Conservation (phyloP, 148 eudicot species). For the Agrostemma githago region DNA sequence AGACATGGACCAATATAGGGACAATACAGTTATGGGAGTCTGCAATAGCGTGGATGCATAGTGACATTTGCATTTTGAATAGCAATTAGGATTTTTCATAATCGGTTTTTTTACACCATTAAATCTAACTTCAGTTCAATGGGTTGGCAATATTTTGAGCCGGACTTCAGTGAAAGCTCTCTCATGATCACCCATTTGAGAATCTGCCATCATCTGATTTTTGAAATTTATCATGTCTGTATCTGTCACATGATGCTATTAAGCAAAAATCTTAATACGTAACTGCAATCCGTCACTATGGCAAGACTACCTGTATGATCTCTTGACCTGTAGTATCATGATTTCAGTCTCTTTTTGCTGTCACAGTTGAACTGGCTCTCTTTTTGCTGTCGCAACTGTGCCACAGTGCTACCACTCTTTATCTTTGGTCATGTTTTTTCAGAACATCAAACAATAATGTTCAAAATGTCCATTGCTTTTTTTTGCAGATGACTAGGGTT, state of each 20-base stretch:
- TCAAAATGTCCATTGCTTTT: not conserved
- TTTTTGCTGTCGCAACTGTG: not conserved
- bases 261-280: not conserved
- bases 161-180: not conserved
- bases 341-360: not conserved
- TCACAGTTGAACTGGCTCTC: not conserved
- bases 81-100: not conserved
- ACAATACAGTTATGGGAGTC: not conserved
- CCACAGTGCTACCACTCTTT: not conserved
- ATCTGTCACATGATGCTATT: not conserved
- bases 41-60: not conserved
- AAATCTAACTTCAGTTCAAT: not conserved
- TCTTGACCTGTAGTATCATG: constrained; percentile 1
- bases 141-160: not conserved
- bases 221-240: not conserved
- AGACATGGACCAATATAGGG: not conserved
- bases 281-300: not conserved
- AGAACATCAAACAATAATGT: not conserved
- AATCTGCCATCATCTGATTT: not conserved
- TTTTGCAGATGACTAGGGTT: not conserved
- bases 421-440: not conserved
- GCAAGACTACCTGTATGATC: not conserved
- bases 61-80: not conserved
- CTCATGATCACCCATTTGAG: not conserved
- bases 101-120: not conserved